phyloP scores from a whole-genome alignment of 2,329 filamentous ascomycete species.

The Arachnopeziza araneosa region DNA sequence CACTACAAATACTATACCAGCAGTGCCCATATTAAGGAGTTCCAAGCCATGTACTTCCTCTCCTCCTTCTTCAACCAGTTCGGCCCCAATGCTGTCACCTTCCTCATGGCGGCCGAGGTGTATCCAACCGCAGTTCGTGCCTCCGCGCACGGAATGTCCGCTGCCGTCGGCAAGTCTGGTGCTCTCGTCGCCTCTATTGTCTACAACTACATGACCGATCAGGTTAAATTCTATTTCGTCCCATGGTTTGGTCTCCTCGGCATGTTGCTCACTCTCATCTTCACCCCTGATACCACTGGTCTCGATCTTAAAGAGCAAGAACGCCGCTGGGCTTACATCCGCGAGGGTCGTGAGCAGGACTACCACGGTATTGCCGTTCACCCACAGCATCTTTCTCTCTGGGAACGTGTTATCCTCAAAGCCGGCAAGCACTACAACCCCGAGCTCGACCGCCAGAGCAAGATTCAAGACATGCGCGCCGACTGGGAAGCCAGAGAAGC shows the following conservation, averaged over 20 bases:
- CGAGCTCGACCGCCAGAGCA: constrained; percentile 73
- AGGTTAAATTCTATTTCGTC: constrained; percentile 84
- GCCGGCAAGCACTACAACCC: constrained; percentile 79
- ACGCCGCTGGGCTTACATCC: constrained; percentile 84
- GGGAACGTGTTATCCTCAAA: constrained; percentile 72
- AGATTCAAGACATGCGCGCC: constrained; percentile 73
- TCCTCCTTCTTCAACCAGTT: constrained; percentile 99
- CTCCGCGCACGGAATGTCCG: constrained; percentile 91
- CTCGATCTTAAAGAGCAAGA: constrained; percentile 97
- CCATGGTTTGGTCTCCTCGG: constrained; percentile 92
- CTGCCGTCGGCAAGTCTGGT: constrained; percentile 82
- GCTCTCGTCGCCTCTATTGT: constrained; percentile 81
- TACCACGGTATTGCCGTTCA: constrained; percentile 95
- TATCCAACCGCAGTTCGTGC: constrained; percentile 92
- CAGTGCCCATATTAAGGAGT: constrained; percentile 67
- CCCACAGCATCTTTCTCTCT: constrained; percentile 78
- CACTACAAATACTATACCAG: constrained; percentile 77
- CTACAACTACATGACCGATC: constrained; percentile 89
- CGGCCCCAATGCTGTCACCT: constrained; percentile 86
- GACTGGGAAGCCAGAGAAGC: constrained; percentile 56
- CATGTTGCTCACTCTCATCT: constrained; percentile 75
- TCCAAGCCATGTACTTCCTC: constrained; percentile 98
- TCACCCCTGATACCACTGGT: constrained; percentile 94
- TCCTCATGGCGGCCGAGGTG: constrained; percentile 94
- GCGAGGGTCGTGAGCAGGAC: constrained; percentile 67